A percentile compares a stretch with the other conserved stretches of the same genome.
phyloP scores from a whole-genome alignment of 352 stramenopile genomes.

The Phytophthora palmivora region DNA sequence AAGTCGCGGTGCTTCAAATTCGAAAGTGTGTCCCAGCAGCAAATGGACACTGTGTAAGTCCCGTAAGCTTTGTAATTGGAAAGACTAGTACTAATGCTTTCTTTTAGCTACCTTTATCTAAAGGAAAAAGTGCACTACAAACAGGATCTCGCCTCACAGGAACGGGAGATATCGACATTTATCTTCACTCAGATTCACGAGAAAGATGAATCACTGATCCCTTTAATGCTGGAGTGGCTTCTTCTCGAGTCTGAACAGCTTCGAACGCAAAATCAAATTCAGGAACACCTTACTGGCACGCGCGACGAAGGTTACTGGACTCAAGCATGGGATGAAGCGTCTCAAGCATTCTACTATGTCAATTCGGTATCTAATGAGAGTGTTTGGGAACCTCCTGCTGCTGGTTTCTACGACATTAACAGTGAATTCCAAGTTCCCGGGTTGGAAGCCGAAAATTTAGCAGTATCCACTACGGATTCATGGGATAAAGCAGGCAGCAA shows the following conservation, averaged over 20 bases:
- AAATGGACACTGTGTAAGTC: constrained; percentile 73
- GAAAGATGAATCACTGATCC: constrained; percentile 62
- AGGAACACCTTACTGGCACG: constrained; percentile 55
- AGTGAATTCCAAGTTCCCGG: constrained; percentile 56
- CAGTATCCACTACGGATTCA: background rate
- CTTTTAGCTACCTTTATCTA: constrained; percentile 71
- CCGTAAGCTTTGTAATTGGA: background rate
- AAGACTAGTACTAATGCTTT: constrained; percentile 7
- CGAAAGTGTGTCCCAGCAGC: constrained; percentile 52
- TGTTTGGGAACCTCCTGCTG: constrained; percentile 61
- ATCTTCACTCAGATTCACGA: constrained; percentile 68
- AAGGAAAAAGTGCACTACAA: constrained; percentile 86
- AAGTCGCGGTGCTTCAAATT: constrained; percentile 80
- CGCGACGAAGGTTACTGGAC: constrained; percentile 62
- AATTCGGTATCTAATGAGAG: constrained; percentile 65
- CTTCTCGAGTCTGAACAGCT: constrained; percentile 76
- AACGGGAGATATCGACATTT: constrained; percentile 70
- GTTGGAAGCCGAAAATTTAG: constrained; percentile 8
- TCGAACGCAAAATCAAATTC: constrained; percentile 68
- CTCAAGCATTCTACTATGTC: constrained; percentile 71
- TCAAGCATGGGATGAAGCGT: constrained; percentile 70
- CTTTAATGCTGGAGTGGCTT: constrained; percentile 78
- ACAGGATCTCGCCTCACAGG: constrained; percentile 70
- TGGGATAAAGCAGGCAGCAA: constrained; percentile 2
- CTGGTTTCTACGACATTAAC: constrained; percentile 73